phyloP scores from a whole-genome alignment of 768 basidiomycete genomes.

The Leccinum broughii region DNA sequence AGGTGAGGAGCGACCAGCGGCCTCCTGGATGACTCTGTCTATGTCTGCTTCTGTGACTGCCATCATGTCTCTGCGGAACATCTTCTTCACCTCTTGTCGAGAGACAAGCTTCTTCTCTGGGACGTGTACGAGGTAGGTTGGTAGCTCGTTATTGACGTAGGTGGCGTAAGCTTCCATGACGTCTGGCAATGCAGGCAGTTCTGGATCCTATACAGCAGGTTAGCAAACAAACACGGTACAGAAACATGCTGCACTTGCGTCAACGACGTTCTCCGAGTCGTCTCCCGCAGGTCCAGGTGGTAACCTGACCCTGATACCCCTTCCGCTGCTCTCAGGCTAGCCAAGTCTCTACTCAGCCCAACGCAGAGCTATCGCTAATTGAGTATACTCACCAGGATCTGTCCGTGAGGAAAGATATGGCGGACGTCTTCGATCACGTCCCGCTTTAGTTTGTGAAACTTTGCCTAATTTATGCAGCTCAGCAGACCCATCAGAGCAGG shows the following conservation, averaged over 20 bases:
- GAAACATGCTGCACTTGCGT: constrained; percentile 9
- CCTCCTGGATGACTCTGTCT: constrained; percentile 16
- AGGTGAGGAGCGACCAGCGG: constrained; percentile 24
- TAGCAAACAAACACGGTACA: background rate
- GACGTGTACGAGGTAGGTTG: constrained; percentile 31
- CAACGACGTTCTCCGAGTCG: background rate
- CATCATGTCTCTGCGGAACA: constrained; percentile 30
- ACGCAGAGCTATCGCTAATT: background rate
- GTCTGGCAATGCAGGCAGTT: constrained; percentile 19
- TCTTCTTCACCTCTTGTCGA: constrained; percentile 33
- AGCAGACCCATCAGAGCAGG: background rate
- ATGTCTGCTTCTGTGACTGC: constrained; percentile 29
- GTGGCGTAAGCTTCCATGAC: constrained; percentile 24
- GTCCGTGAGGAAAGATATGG: constrained; percentile 28
- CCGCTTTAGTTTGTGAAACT: constrained; percentile 31
- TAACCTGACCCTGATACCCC: constrained; percentile 23
- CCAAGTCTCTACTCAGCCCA: background rate
- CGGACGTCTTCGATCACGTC: constrained; percentile 33
- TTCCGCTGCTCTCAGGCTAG: constrained; percentile 28
- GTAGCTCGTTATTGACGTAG: constrained; percentile 33
- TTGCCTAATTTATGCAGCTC: constrained; percentile 17
- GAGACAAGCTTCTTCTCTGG: constrained; percentile 28
- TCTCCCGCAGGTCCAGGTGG: constrained; percentile 19
- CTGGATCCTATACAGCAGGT: constrained; percentile 15
- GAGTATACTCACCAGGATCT: constrained; percentile 25